Conservation (phyloP, 75 land plant species). For the Adiantum capillusveneris region DNA sequence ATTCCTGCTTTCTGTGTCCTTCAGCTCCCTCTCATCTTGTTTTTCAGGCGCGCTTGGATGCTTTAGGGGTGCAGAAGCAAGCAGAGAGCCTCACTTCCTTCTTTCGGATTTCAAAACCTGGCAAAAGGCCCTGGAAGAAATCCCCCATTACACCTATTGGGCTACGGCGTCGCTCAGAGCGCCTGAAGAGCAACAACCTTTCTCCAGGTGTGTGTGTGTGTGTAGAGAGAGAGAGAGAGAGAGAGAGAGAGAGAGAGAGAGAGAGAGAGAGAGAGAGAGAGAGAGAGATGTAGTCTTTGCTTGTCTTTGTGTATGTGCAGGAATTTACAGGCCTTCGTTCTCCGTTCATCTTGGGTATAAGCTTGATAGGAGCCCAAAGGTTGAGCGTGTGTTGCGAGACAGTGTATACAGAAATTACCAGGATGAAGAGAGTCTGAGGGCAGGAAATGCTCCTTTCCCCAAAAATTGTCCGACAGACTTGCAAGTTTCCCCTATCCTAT, state of each 20-base stretch:
- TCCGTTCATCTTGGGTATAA: too few relatives aligned
- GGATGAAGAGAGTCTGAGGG: neutral
- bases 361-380: too few relatives aligned
- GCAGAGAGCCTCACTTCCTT: slow-evolving; percentile 8
- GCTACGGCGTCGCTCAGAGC: slow-evolving; percentile 28
- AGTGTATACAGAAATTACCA: too few relatives aligned
- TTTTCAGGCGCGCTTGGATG: slow-evolving; percentile 27
- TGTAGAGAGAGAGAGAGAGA: too few relatives aligned
- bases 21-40: neutral
- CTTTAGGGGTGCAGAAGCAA: slow-evolving; percentile 22
- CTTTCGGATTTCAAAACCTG: slow-evolving; percentile 10
- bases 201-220: neutral
- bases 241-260: too few relatives aligned
- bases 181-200: slow-evolving; percentile 17
- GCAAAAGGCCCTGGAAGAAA: slow-evolving; percentile 3
- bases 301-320: too few relatives aligned
- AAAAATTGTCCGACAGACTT: slow-evolving; percentile 1
- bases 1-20: too few relatives aligned
- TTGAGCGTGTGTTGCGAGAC: too few relatives aligned
- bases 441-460: slow-evolving; percentile 27
- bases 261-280: too few relatives aligned
- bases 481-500: slow-evolving; percentile 14
- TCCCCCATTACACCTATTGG: neutral
- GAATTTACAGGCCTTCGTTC: too few relatives aligned
- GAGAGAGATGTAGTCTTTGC: too few relatives aligned